A percentile compares a stretch with the other conserved stretches of the same genome.
These are phyloP conservation scores for Phytophthora hibernalis DNA, from an alignment of 352 stramenopile genomes.

Conservation along the genomic window DNA sequence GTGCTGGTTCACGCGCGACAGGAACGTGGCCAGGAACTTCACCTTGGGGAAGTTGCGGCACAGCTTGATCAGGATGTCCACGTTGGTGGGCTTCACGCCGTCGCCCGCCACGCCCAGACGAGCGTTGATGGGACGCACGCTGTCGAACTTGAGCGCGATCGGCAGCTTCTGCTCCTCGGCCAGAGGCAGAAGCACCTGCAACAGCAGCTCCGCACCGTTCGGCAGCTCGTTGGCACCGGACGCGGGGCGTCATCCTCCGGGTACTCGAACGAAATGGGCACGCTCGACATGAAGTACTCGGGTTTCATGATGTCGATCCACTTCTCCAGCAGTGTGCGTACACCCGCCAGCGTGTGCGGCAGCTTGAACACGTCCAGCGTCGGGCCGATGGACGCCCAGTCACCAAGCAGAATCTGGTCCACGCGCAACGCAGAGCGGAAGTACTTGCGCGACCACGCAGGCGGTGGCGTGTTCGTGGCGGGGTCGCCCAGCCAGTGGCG, in stretches of 20 bases:
- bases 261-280: conserved; percentile 91
- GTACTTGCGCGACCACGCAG: conserved; percentile 63
- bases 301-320: conserved; percentile 94
- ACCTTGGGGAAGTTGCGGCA: conserved; percentile 90
- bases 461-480: conserved; percentile 44
- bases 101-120: conserved; percentile 82
- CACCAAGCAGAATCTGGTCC: conserved; percentile 91
- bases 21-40: conserved; percentile 95
- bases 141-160: conserved; percentile 95
- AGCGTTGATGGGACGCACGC: conserved; percentile 90
- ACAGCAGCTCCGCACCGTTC: conserved; percentile 72
- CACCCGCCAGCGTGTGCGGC: conserved; percentile 79
- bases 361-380: conserved; percentile 64
- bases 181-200: conserved; percentile 91
- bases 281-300: conserved; percentile 96
- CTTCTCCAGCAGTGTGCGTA: conserved; percentile 81
- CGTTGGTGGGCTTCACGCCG: conserved; percentile 92
- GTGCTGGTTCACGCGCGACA: conserved; percentile 94
- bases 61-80: conserved; percentile 87
- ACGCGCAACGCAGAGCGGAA: conserved; percentile 93
- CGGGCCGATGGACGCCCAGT: conserved; percentile 79
- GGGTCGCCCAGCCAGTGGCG: conserved; percentile 62
- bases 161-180: conserved; percentile 90
- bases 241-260: conserved; percentile 34
- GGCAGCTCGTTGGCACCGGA: conserved; percentile 34